Conservation (phyloP, 352 stramenopile genomes). For the Globisporangium lucens region DNA sequence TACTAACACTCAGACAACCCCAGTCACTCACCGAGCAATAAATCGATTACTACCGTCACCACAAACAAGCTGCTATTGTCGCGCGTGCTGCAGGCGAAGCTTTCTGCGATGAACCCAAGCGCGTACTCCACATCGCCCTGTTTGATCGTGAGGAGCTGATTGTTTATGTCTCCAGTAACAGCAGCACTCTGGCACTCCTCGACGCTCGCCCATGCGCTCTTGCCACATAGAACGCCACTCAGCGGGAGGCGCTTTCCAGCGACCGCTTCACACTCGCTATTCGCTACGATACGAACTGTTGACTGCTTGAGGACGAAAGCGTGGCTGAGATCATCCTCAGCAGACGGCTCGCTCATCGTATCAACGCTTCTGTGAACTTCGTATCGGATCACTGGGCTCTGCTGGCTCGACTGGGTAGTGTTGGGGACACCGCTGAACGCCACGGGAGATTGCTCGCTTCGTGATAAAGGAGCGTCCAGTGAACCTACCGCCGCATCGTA, state of each 20-base stretch:
- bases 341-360: background rate
- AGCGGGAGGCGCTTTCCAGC: background rate
- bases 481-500: background rate
- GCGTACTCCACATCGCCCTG: background rate
- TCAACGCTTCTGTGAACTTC: background rate
- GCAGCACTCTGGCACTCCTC: background rate
- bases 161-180: background rate
- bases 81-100: background rate
- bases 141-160: constrained; percentile 4
- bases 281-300: background rate
- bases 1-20: background rate
- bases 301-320: background rate
- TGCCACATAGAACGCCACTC: background rate
- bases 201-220: background rate
- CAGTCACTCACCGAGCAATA: background rate
- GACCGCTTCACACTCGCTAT: background rate
- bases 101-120: background rate
- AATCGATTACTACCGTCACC: background rate
- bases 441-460: background rate
- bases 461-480: background rate
- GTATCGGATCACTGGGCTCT: background rate
- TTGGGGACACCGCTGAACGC: background rate
- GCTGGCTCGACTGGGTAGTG: background rate
- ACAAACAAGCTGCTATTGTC: constrained; percentile 6
- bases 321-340: background rate